Conservation (phyloP, 75 land plant species). For the Cunninghamia lanceolata region DNA sequence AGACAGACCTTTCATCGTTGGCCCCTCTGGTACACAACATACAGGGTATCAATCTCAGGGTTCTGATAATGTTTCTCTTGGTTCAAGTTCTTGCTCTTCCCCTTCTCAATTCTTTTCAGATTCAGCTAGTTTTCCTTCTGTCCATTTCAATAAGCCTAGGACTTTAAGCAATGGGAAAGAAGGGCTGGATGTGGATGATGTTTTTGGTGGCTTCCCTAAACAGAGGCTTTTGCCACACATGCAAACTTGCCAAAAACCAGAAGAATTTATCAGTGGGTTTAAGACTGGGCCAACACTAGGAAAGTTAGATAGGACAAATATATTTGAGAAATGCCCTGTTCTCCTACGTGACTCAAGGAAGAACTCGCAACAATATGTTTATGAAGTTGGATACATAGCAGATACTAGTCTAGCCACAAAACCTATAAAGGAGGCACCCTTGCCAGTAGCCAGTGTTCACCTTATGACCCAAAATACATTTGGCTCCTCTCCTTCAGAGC, state of each 20-base stretch:
- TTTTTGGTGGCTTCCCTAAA: conserved; percentile 9
- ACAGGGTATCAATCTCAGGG: not conserved
- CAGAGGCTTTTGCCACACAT: not conserved
- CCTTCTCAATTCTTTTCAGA: conserved; percentile 4
- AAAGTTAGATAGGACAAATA: not conserved
- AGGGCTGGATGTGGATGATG: not conserved
- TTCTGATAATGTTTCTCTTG: not conserved
- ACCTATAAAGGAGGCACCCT: not conserved
- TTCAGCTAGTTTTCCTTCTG: not conserved
- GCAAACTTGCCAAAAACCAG: conserved; percentile 2
- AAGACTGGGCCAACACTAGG: not conserved
- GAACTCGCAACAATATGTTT: not conserved
- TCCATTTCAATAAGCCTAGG: not conserved
- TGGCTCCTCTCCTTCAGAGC: not conserved
- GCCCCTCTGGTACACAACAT: not conserved
- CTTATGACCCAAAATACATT: not conserved
- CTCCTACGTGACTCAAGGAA: not conserved
- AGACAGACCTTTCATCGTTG: not conserved
- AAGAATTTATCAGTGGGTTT: not conserved
- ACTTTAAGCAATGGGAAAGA: not conserved
- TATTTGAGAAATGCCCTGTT: conserved; percentile 5
- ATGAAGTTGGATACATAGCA: not conserved
- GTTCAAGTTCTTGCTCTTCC: not conserved
- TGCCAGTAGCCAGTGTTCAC: not conserved
- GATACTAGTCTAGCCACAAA: not conserved